Percentiles rank a stretch among this genome's conserved stretches.
phyloP scores from a whole-genome alignment of 1,284 basidiomycete species.

The Ceratobasidium sp. region DNA sequence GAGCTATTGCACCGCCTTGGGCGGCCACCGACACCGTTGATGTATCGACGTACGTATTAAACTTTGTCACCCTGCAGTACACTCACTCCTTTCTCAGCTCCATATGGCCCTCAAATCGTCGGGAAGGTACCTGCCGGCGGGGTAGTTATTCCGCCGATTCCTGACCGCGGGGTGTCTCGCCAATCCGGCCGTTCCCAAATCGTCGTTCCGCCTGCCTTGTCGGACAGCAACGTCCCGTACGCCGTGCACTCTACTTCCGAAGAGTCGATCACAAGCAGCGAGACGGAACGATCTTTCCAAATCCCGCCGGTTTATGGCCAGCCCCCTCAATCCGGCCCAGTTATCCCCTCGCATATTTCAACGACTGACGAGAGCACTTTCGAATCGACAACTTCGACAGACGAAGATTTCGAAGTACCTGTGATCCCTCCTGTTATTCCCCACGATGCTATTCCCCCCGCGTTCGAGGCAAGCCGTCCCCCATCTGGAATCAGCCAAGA shows the following conservation, averaged over 20 bases:
- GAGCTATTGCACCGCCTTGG: constrained; percentile 45
- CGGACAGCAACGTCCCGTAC: constrained; percentile 16
- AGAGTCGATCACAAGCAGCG: constrained; percentile 1
- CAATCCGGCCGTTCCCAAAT: constrained; percentile 16
- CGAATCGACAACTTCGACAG: not conserved
- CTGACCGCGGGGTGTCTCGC: constrained; percentile 27
- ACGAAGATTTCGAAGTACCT: not conserved
- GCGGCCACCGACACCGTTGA: constrained; percentile 30
- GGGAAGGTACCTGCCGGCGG: constrained; percentile 32
- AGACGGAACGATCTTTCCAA: constrained; percentile 8
- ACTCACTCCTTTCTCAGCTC: constrained; percentile 8
- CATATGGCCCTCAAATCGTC: constrained; percentile 42
- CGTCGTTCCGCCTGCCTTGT: constrained; percentile 25
- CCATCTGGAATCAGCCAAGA: not conserved
- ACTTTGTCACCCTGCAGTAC: too few relatives aligned
- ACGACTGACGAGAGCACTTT: constrained; percentile 24
- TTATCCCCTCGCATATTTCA: constrained; percentile 8
- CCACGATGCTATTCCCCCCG: not conserved
- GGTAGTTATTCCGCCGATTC: constrained; percentile 19
- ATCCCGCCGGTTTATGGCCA: constrained; percentile 10
- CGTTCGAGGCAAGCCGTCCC: constrained; percentile 6
- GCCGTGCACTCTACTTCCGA: not conserved
- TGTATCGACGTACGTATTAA: constrained; percentile 36
- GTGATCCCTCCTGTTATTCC: constrained; percentile 8
- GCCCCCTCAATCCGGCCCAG: constrained; percentile 12